Evolutionary conservation across 2,329 filamentous ascomycete genomes (phyloP).

Genomic region (Cladophialophora immunda): DNA sequence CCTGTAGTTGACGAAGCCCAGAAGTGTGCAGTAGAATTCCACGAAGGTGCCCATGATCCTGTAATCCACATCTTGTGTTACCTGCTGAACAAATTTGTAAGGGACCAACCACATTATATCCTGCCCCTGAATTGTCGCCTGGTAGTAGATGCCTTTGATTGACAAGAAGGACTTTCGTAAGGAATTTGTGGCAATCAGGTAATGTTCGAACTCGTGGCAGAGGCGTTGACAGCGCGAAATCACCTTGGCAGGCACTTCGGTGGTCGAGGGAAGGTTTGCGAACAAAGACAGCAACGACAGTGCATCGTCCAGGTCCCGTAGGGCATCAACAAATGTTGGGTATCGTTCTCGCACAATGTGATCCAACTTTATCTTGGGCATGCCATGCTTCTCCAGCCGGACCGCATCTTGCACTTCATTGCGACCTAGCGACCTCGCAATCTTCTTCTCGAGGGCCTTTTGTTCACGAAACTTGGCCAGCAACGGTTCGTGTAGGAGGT

Average conservation of each 20-base stretch:
- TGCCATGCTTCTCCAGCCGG: conserved; percentile 88
- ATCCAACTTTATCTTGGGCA: conserved; percentile 88
- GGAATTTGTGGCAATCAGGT: conserved; percentile 89
- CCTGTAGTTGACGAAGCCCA: conserved; percentile 95
- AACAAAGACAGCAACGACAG: conserved; percentile 97
- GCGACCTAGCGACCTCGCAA: conserved; percentile 86
- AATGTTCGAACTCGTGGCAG: conserved; percentile 96
- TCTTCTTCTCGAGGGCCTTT: conserved; percentile 97
- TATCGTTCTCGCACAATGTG: conserved; percentile 98
- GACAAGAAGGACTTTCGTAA: conserved; percentile 96
- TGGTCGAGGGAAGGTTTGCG: conserved; percentile 90
- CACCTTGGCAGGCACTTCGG: conserved; percentile 91
- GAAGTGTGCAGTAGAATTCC: conserved; percentile 96
- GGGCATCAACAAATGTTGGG: conserved; percentile 92
- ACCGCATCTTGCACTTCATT: conserved; percentile 90
- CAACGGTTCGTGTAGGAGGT: conserved; percentile 94
- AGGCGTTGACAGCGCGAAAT: conserved; percentile 93
- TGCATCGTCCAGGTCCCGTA: conserved; percentile 95
- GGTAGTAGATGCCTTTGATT: conserved; percentile 99
- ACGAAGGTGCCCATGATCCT: conserved; percentile 99
- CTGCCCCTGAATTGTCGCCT: conserved; percentile 95
- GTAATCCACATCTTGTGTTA: conserved; percentile 95
- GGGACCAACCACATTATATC: conserved; percentile 97
- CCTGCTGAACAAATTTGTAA: conserved; percentile 96
- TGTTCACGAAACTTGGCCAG: conserved; percentile 96